These are phyloP conservation scores for Sphagnurus paluster DNA, from an alignment of 1,284 basidiomycete genomes.

Conservation along the genomic window DNA sequence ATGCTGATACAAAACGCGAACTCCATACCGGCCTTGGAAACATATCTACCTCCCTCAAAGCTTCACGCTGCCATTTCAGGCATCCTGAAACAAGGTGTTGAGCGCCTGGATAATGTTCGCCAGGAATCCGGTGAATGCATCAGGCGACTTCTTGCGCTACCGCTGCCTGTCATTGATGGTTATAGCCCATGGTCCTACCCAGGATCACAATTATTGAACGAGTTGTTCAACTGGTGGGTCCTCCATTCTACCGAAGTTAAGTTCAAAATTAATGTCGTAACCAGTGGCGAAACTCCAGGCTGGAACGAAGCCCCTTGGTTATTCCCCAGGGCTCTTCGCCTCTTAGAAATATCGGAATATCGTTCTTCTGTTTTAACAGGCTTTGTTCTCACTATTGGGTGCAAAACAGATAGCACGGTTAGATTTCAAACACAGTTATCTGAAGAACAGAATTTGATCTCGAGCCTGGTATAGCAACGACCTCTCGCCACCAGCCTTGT, in stretches of 20 bases:
- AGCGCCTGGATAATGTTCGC: constrained; percentile 89
- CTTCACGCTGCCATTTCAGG: constrained; percentile 63
- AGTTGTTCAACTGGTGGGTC: constrained; percentile 58
- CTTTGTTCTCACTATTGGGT: constrained; percentile 74
- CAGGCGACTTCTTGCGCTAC: constrained; percentile 45
- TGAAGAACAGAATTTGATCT: constrained; percentile 12
- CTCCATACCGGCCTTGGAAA: constrained; percentile 42
- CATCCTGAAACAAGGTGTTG: constrained; percentile 87
- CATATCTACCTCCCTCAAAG: constrained; percentile 59
- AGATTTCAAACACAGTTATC: constrained; percentile 26
- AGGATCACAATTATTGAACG: constrained; percentile 43
- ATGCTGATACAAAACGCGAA: constrained; percentile 45
- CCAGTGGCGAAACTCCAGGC: constrained; percentile 37
- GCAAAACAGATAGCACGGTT: constrained; percentile 82
- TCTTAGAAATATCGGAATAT: constrained; percentile 67
- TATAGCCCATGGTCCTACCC: constrained; percentile 51
- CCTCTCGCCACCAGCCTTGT: constrained; percentile 64
- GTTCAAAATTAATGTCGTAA: constrained; percentile 15
- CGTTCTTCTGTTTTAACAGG: constrained; percentile 68
- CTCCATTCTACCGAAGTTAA: not conserved
- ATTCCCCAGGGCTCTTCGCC: constrained; percentile 67
- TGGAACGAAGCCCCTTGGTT: constrained; percentile 75
- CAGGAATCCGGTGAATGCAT: constrained; percentile 74
- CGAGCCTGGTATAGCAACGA: constrained; percentile 54
- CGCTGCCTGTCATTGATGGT: constrained; percentile 41